A percentile compares a stretch with the other conserved stretches of the same genome.
These are phyloP conservation scores for Globisporangium splendens DNA, from an alignment of 352 stramenopile genomes.

Conservation along the genomic window DNA sequence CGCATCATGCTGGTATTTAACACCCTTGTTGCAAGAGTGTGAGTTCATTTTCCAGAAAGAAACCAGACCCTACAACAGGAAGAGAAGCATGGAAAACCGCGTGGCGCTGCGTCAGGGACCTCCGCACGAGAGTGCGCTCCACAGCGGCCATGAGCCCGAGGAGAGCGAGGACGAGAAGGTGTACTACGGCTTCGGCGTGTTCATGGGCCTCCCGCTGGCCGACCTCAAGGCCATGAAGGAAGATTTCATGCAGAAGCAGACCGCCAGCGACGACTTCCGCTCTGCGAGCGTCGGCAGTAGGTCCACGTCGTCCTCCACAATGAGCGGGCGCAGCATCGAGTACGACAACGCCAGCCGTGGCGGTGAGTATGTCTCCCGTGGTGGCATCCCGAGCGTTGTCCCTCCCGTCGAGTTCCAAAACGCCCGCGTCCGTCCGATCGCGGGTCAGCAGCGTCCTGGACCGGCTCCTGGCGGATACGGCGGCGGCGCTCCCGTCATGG, in stretches of 20 bases:
- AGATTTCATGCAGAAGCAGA: conserved; percentile 68
- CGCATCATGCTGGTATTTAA: too few species aligned
- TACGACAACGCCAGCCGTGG: conserved; percentile 5
- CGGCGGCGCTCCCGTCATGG: background rate
- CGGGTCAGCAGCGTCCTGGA: background rate
- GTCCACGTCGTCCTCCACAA: conserved; percentile 6
- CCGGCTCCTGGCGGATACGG: background rate
- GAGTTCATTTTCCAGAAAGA: background rate
- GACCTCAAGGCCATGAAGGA: conserved; percentile 85
- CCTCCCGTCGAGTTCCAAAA: conserved; percentile 7
- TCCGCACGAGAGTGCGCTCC: background rate
- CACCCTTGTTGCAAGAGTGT: too few species aligned
- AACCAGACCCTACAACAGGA: background rate
- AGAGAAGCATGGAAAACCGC: conserved; percentile 14
- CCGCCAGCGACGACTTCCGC: background rate
- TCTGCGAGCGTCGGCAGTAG: background rate
- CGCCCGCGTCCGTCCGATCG: conserved; percentile 9
- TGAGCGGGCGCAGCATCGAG: conserved; percentile 1
- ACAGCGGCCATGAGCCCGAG: conserved; percentile 24
- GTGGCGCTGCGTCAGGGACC: conserved; percentile 11
- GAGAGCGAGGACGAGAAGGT: conserved; percentile 81
- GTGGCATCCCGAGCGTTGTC: background rate
- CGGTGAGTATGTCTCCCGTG: background rate
- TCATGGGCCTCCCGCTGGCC: conserved; percentile 82
- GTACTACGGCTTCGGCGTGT: conserved; percentile 88